Evolutionary conservation across 805 yeast species (phyloP), one percentile per base, ranked within the genome.

Genomic region (Candida morakotiae): DNA sequence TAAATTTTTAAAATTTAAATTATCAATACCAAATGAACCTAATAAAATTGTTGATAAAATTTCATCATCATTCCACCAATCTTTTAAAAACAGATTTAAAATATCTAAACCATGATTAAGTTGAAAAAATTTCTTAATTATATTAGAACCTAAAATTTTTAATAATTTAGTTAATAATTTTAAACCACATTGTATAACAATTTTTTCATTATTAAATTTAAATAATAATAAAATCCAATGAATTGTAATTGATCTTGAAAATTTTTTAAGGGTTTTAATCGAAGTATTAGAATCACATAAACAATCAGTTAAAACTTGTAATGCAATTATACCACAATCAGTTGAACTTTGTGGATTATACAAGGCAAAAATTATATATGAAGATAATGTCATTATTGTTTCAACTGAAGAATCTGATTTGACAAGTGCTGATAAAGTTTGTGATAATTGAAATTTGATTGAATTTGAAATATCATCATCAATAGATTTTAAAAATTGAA

Each of bases 201-300:
- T 52, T 21, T 64, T 43, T 13, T 38, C 13, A 14, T 39, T 34
- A 14, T 66, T 66, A 36, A 46, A 55, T 19, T 74, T 58, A 9
- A 83, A 51, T 10, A 83, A 52, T 9, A 84, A 58, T 8, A 84
- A 49, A 2, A 75, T 61, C 83, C 89, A 81, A 49, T 81, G 83
- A 5, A 81, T 67, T 1, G 86, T 74, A 2, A 85, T 65, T 0
- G 81, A 64, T 31, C 79, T 70, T 2, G 68, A 72, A 47, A 58
- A 69, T 47, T 57, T 71, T 52, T 57, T 73, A 53, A 63, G 58
- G 31, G 53, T 58, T 40, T 64, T 67, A 5, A 64, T 51, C 0
- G 68, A 53, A 0, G 65, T 55, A 9, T 55, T 53, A 19, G 71
- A 51, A 26, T 73, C 75, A 46, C 69, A 65, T 5, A 65, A 39